Evolutionary conservation across 495 filamentous ascomycete genomes (phyloP).

Genomic region (Trichoderma orchidacearum): DNA sequence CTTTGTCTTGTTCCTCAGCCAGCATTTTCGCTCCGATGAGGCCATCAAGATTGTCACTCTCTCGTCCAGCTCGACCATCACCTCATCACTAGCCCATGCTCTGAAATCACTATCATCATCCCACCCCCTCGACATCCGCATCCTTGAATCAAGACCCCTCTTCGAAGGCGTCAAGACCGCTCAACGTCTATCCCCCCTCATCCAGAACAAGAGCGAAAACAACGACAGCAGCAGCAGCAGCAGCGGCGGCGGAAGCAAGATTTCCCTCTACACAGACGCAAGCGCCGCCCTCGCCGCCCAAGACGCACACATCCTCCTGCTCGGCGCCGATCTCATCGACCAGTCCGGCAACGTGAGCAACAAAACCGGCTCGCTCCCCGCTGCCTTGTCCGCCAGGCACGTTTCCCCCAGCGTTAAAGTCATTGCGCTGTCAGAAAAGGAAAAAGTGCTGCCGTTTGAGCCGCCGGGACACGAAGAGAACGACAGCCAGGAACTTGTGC

Average conservation of each 20-base stretch:
- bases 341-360: slow-evolving; percentile 44
- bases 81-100: slow-evolving; percentile 11
- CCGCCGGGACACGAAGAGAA: slow-evolving; percentile 33
- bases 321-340: slow-evolving; percentile 52
- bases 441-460: slow-evolving; percentile 37
- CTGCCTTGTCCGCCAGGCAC: slow-evolving; percentile 34
- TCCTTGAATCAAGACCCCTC: slow-evolving; percentile 53
- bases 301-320: slow-evolving; percentile 36
- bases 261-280: slow-evolving; percentile 49
- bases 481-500: slow-evolving; percentile 29
- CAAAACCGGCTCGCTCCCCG: slow-evolving; percentile 50
- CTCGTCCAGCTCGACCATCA: slow-evolving; percentile 48
- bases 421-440: slow-evolving; percentile 40
- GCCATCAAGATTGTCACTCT: slow-evolving; percentile 33
- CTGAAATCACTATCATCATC: slow-evolving; percentile 4
- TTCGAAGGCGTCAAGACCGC: slow-evolving; percentile 50
- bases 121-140: slow-evolving; percentile 33
- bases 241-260: too few relatives aligned
- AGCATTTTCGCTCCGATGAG: slow-evolving; percentile 12
- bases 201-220: slow-evolving; percentile 10
- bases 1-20: neutral
- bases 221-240: too few relatives aligned
- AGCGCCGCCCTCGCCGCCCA: slow-evolving; percentile 36
- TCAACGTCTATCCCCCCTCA: slow-evolving; percentile 23
- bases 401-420: slow-evolving; percentile 28